Percentiles rank a stretch among this genome's conserved stretches.
phyloP scores from a whole-genome alignment of 2,329 filamentous ascomycete genomes.

The Emericellopsis atlantica region DNA sequence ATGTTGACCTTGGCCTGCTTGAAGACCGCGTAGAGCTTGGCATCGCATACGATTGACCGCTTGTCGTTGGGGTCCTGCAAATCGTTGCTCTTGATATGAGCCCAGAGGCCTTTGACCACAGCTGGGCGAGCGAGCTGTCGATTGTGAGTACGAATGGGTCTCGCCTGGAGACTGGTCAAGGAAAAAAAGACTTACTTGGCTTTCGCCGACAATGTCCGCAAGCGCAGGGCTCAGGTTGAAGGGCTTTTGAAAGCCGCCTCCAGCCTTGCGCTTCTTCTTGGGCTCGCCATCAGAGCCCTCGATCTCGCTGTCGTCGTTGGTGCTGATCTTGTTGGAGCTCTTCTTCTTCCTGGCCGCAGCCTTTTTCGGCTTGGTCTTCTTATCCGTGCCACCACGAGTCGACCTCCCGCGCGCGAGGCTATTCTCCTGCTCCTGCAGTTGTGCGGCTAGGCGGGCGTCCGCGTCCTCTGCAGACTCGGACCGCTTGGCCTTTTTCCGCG shows the following conservation, averaged over 20 bases:
- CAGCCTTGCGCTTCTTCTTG: constrained; percentile 64
- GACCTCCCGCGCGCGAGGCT: constrained; percentile 50
- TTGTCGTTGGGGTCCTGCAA: constrained; percentile 88
- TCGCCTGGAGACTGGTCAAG: not conserved
- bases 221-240: constrained; percentile 62
- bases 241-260: constrained; percentile 86
- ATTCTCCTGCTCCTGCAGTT: constrained; percentile 89
- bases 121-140: constrained; percentile 77
- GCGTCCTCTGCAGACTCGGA: constrained; percentile 52
- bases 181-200: constrained; percentile 35
- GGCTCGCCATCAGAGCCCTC: constrained; percentile 46
- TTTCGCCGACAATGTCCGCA: constrained; percentile 56
- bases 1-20: constrained; percentile 87
- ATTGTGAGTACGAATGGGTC: not conserved
- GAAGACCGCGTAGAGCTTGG: constrained; percentile 83
- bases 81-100: constrained; percentile 77
- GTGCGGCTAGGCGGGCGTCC: constrained; percentile 77
- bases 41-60: constrained; percentile 86
- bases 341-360: constrained; percentile 49
- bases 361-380: constrained; percentile 46
- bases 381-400: constrained; percentile 63
- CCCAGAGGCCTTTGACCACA: constrained; percentile 93
- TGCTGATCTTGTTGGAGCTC: constrained; percentile 61
- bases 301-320: constrained; percentile 69
- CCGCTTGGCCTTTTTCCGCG: constrained; percentile 56